Base-by-base conservation (phyloP, 129 eudicot species). In the Artemisia tridentata region DNA sequence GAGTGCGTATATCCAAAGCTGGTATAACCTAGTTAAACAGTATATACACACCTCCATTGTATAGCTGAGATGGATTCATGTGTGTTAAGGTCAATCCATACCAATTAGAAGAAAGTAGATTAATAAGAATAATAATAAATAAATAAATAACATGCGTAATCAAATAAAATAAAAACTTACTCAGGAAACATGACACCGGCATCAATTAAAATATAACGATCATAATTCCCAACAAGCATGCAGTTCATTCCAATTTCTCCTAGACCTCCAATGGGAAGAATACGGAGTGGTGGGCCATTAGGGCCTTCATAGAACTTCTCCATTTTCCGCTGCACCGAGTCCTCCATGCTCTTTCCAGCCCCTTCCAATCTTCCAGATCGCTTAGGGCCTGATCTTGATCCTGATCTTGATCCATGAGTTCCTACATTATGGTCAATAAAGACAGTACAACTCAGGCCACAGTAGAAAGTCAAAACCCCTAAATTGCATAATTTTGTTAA, bases 191-290 rank as follows among this genome's bases (percentile, higher is more conserved):
- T 92, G 55, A 89, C 82, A 73, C 98, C 98, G 52, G 98, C 98
- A 87, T 92, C 98, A 64, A 92, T 87, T 67, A 92, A 78, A 71
- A 92, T 89, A 82, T 92, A 92, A n/a, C 98, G 95, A 76, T 92
- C 96, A 67, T 85, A 92, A 78, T 92, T 89, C 23, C 98, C 98
- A 55, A 92, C 90, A 72, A 92, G 95, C 98, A 92, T 92, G 84
- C 98, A 92, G 66, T 92, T 92, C 98, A 92, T 92, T 80, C 98
- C 98, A 69, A 92, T 92, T 84, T 92, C 98, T 63, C 98, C 98
- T 50, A 92, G 74, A 52, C 98, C 98, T 59, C 98, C 98, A 79
- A 92, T 89, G 46, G 98, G 98, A 49, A 92, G 89, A 69, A 92
- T 56, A 18, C 98, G 98, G 17, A 92, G 77, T 41, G 98, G 98